A percentile compares a stretch with the other conserved stretches of the same genome.
These are phyloP conservation scores for Teratosphaeria viscida DNA, from an alignment of 2,329 filamentous ascomycete genomes.

Conservation along the genomic window DNA sequence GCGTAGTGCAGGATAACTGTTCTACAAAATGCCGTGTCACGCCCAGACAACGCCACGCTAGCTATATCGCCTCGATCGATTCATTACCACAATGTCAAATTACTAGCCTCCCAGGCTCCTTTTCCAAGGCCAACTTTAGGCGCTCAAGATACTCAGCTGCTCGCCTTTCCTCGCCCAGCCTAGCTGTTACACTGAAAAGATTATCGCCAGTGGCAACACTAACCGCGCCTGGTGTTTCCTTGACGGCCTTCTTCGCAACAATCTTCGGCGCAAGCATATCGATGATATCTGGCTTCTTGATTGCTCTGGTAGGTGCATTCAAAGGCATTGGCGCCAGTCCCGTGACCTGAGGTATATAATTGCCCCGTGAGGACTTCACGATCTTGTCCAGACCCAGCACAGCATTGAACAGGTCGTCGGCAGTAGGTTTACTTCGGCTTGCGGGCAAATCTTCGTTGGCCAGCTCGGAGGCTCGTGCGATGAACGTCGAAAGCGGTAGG, in stretches of 20 bases:
- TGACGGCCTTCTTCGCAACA: constrained; percentile 19
- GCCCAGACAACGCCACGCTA: background rate
- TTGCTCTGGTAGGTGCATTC: constrained; percentile 10
- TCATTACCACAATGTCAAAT: constrained; percentile 19
- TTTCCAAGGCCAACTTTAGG: constrained; percentile 73
- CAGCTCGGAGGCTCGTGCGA: constrained; percentile 71
- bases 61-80: background rate
- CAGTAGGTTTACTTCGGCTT: constrained; percentile 53
- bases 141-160: constrained; percentile 75
- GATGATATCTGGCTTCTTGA: constrained; percentile 63
- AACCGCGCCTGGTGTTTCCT: constrained; percentile 13
- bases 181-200: constrained; percentile 71
- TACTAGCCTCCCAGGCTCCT: constrained; percentile 66
- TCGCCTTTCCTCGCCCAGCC: constrained; percentile 68
- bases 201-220: constrained; percentile 48
- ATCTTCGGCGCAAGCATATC: constrained; percentile 58
- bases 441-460: constrained; percentile 80
- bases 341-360: constrained; percentile 63
- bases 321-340: constrained; percentile 39
- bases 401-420: constrained; percentile 81
- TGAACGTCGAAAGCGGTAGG: constrained; percentile 76
- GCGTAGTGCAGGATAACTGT: background rate
- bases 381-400: constrained; percentile 61
- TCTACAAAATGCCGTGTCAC: background rate
- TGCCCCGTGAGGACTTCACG: constrained; percentile 43